Base-by-base conservation (phyloP, 345 rosid species). In the Boechera divaricarpa region DNA sequence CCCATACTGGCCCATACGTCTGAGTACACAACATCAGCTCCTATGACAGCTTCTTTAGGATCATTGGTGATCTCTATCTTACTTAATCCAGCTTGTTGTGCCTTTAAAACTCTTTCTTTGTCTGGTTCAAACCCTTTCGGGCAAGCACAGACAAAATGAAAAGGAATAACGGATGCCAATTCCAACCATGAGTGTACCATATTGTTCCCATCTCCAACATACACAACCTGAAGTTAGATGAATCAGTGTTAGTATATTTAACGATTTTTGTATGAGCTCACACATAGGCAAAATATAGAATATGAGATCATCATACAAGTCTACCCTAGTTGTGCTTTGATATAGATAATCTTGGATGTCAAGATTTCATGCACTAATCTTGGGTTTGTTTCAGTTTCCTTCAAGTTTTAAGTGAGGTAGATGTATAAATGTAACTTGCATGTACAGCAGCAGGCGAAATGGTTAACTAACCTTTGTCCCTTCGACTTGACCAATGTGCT, bases 1-100 rank as follows among this genome's bases (percentile, higher is more conserved):
- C 99, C 98, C 98, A 91, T 88, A 79, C 98, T 92, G 66, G 99
- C 98, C 99, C 98, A 90, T 68, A 87, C 98, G 80, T 95, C 99
- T 16, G 99, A 92, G 86, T 88, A 95, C n/a, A 95, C 98, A 69
- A 95, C 96, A 89, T 95, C 97, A 72, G 96, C 97, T 73, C 88
- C 94, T 73, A 69, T 77, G 18, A 95, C 93, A 73, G 93, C 98
- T 85, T 93, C 97, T 74, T 85, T 91, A 28, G 93, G 87, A 80
- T 95, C 97, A 77, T 90, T 85, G 67, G 83, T 85, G 62, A 95
- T 90, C 86, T 95, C 97, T 39, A 95, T 90, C 88, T 95, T 90
- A 85, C 99, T 84, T 52, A 92, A 82, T 48, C 99, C 96, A 63
- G 92, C 87, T 65, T 73, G 76, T 12, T 70, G 85, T 57, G 96